Evolutionary conservation across 2,329 filamentous ascomycete species (phyloP).

Genomic region (Colletotrichum eremochloae): DNA sequence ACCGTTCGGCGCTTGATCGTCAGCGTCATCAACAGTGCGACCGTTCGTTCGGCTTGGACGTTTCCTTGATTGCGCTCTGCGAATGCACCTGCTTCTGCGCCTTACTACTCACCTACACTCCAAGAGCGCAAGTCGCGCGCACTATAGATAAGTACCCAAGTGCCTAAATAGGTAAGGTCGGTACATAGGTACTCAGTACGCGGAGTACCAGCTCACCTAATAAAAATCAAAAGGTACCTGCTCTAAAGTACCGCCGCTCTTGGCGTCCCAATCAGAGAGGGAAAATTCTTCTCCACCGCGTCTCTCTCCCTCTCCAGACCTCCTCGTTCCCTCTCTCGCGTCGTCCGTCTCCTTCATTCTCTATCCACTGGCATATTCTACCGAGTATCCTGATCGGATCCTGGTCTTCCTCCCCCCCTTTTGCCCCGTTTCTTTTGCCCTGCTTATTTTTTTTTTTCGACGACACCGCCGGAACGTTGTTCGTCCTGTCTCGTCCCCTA

Average conservation of each 20-base stretch:
- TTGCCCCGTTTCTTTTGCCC: conserved; percentile 36
- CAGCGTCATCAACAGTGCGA: neutral
- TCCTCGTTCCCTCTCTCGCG: neutral
- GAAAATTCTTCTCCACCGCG: conserved; percentile 8
- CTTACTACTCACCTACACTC: neutral
- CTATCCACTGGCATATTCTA: conserved; percentile 4
- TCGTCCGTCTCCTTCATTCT: conserved; percentile 22
- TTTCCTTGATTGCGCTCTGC: conserved; percentile 2
- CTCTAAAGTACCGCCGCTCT: conserved; percentile 26
- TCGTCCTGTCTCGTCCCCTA: conserved; percentile 40
- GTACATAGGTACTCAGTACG: no score
- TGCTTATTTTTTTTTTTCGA: conserved; percentile 15
- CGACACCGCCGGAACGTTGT: conserved; percentile 40
- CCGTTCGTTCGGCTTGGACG: neutral
- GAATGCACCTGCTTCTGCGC: neutral
- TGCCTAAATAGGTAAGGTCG: no score
- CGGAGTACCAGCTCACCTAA: no score
- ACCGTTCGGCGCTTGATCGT: neutral
- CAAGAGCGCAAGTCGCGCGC: neutral
- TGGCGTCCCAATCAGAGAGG: conserved; percentile 15
- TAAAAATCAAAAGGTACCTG: neutral
- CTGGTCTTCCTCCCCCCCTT: conserved; percentile 31
- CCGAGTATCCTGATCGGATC: conserved; percentile 13
- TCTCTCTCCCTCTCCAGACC: neutral
- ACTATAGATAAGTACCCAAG: neutral